These are phyloP conservation scores for Vaccinium macrocarpon DNA, from an alignment of 148 eudicot genomes.

Conservation along the genomic window DNA sequence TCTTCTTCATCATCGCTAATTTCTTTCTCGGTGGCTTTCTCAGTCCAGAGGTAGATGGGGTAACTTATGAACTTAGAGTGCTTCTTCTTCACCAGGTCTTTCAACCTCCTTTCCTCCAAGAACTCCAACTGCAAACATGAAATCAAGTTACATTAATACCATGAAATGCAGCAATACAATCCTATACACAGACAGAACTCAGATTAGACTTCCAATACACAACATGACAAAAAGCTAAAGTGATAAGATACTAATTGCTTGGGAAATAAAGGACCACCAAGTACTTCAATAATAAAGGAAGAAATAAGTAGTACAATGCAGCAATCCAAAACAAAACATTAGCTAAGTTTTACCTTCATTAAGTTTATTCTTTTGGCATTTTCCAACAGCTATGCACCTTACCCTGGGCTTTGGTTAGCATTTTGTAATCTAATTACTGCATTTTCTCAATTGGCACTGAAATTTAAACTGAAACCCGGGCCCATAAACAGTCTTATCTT, in stretches of 20 bases:
- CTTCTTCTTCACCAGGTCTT: slow-evolving; percentile 17
- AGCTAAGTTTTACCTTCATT: not conserved
- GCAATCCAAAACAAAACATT: not conserved
- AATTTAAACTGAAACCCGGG: not conserved
- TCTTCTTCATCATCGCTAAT: slow-evolving; percentile 12
- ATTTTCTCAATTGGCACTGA: not conserved
- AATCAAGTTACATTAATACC: not conserved
- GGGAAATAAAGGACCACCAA: not conserved
- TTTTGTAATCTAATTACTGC: not conserved
- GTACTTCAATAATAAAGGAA: not conserved
- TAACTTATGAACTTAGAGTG: slow-evolving; percentile 14
- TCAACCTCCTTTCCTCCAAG: slow-evolving; percentile 13
- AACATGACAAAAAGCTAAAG: not conserved
- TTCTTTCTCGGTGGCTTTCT: slow-evolving; percentile 11
- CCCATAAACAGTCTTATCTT: not conserved
- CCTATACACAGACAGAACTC: not conserved
- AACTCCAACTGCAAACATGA: slow-evolving; percentile 5
- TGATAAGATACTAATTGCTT: not conserved
- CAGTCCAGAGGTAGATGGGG: slow-evolving; percentile 8
- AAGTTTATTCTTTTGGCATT: not conserved
- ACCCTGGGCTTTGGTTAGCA: not conserved
- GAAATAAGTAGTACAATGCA: not conserved
- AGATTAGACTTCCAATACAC: not conserved
- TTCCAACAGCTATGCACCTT: not conserved
- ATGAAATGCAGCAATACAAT: not conserved